Conservation (phyloP, 2,329 filamentous ascomycete genomes). For the Aspergillus bombycis region DNA sequence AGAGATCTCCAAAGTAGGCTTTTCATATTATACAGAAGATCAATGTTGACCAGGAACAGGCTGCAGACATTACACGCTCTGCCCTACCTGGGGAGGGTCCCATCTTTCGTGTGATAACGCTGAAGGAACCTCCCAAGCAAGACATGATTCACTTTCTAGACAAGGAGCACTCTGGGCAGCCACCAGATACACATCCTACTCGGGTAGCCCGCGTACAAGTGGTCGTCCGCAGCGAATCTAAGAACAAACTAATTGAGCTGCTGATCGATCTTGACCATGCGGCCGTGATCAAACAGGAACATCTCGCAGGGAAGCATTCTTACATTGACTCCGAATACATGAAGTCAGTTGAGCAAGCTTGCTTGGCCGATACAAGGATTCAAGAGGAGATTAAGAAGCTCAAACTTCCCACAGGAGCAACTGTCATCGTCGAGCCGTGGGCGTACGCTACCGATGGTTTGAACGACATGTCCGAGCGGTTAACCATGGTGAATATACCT, state of each 20-base stretch:
- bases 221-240: conserved; percentile 1
- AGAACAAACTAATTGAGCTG: conserved; percentile 28
- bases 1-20: conserved; percentile 33
- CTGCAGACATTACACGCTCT: conserved; percentile 36
- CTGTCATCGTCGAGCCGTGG: conserved; percentile 58
- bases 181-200: conserved; percentile 26
- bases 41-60: conserved; percentile 21
- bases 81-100: conserved; percentile 35
- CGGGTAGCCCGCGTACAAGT: conserved; percentile 48
- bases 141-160: conserved; percentile 52
- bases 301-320: conserved; percentile 30
- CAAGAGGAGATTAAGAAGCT: conserved; percentile 45
- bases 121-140: conserved; percentile 56
- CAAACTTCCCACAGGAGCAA: conserved; percentile 49
- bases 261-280: conserved; percentile 25
- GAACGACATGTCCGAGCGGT: conserved; percentile 51
- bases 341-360: conserved; percentile 52
- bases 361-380: conserved; percentile 47
- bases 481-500: conserved; percentile 50
- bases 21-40: neutral
- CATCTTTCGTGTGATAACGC: conserved; percentile 55
- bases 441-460: conserved; percentile 56
- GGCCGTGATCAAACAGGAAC: conserved; percentile 18
- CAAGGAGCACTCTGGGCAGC: conserved; percentile 40
- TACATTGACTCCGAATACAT: conserved; percentile 48